phyloP scores from a whole-genome alignment of 106 monocot genomes.

The Triglochin maritima region DNA sequence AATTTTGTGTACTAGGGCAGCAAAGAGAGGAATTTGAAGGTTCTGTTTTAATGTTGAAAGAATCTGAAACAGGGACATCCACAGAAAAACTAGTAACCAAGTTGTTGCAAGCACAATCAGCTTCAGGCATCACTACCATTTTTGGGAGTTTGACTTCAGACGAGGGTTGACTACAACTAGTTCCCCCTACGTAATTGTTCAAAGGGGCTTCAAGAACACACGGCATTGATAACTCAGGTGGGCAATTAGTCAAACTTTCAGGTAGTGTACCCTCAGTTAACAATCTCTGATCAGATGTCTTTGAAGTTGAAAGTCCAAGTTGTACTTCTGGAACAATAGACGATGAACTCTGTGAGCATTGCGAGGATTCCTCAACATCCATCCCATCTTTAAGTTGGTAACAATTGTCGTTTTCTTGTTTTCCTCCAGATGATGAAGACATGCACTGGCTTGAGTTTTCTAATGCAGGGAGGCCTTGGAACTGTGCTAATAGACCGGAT shows the following conservation, averaged over 20 bases:
- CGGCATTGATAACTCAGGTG: constrained; percentile 13
- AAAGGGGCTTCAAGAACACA: constrained; percentile 4
- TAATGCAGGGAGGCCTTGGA: constrained; percentile 24
- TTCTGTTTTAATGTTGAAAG: constrained; percentile 12
- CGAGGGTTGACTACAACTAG: too few species aligned
- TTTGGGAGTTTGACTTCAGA: too few species aligned
- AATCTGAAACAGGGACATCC: constrained; percentile 5
- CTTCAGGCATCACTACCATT: constrained; percentile 1
- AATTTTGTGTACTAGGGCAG: constrained; percentile 10
- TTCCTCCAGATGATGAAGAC: constrained; percentile 15
- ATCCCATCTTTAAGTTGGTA: constrained; percentile 16
- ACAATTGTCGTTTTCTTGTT: constrained; percentile 25
- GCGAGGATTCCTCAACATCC: constrained; percentile 46
- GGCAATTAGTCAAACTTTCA: constrained; percentile 5
- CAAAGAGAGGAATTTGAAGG: constrained; percentile 6
- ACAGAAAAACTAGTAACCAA: constrained; percentile 3
- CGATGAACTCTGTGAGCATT: constrained; percentile 39
- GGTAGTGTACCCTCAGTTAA: constrained; percentile 7
- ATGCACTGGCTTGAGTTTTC: constrained; percentile 16
- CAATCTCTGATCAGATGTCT: constrained; percentile 9
- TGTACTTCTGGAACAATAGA: constrained; percentile 7
- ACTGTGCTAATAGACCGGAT: constrained; percentile 61
- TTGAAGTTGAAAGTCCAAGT: constrained; percentile 1
- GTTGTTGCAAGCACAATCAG: constrained; percentile 8
- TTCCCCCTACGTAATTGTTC: too few species aligned